Percentiles rank a stretch among this genome's conserved stretches.
phyloP scores from a whole-genome alignment of 176 grass and related monocot species.

The Juncus inflexus region DNA sequence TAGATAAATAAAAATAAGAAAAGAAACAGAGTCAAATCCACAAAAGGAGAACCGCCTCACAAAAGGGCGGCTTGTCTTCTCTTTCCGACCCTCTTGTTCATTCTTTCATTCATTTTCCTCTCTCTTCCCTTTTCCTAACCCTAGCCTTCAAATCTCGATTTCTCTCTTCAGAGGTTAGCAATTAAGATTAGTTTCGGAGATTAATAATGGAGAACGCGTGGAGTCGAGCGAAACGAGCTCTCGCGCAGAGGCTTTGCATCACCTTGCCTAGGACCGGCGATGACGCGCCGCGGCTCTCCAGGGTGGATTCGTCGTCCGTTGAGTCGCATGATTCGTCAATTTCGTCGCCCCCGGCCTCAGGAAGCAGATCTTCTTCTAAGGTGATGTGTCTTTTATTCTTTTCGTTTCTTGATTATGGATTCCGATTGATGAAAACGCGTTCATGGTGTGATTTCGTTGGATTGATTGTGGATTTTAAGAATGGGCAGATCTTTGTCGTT shows the following conservation, averaged over 20 bases:
- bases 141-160: neutral
- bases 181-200: neutral
- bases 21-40: conserved; percentile 13
- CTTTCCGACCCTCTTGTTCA: conserved; percentile 9
- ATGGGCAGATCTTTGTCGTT: neutral
- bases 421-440: neutral
- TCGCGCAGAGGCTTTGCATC: conserved; percentile 45
- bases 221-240: conserved; percentile 50
- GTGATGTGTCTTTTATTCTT: conserved; percentile 20
- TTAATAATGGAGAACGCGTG: conserved; percentile 52
- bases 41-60: neutral
- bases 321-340: conserved; percentile 16
- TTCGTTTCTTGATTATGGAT: neutral
- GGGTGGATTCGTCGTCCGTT: neutral
- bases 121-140: conserved; percentile 32
- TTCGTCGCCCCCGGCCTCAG: neutral
- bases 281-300: conserved; percentile 5
- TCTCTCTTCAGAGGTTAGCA: neutral
- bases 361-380: conserved; percentile 11
- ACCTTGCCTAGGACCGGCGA: conserved; percentile 33
- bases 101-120: conserved; percentile 12
- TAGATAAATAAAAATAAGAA: neutral
- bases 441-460: neutral
- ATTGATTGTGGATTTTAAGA: neutral
- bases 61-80: neutral